These are phyloP conservation scores for Stentor roeselii DNA, from an alignment of 73 alveolate genomes.

Conservation along the genomic window DNA sequence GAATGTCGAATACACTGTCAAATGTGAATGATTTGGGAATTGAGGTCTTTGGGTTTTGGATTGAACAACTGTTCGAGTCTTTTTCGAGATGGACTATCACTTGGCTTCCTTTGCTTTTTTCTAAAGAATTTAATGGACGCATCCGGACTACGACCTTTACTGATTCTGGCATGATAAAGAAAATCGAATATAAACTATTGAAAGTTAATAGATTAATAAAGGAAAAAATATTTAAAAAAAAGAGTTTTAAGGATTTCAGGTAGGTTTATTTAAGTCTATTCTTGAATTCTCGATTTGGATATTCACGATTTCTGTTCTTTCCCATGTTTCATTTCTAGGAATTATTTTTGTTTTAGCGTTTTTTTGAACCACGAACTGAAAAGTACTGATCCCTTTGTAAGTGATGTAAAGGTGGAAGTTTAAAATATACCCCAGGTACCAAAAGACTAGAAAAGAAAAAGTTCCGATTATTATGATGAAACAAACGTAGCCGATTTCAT, in stretches of 20 bases:
- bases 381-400: background rate
- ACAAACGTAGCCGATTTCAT: background rate
- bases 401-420: background rate
- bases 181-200: too few relatives aligned
- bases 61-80: constrained; percentile 18
- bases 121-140: constrained; percentile 66
- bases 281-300: too few relatives aligned
- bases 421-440: background rate
- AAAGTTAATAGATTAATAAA: too few relatives aligned
- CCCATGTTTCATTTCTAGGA: too few relatives aligned
- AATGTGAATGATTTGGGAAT: constrained; percentile 57
- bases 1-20: constrained; percentile 73
- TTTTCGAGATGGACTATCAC: constrained; percentile 6
- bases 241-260: too few relatives aligned
- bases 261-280: too few relatives aligned
- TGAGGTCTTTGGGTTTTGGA: constrained; percentile 45
- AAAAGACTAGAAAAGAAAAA: background rate
- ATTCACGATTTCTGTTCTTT: too few relatives aligned
- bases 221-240: too few relatives aligned
- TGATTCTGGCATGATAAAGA: too few relatives aligned
- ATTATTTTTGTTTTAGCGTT: background rate
- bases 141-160: constrained; percentile 81
- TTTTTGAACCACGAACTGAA: background rate
- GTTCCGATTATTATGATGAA: background rate
- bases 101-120: constrained; percentile 37